Evolutionary conservation across 371 early-diverging fungal species (phyloP).

Genomic region (Coemansia sp.): DNA sequence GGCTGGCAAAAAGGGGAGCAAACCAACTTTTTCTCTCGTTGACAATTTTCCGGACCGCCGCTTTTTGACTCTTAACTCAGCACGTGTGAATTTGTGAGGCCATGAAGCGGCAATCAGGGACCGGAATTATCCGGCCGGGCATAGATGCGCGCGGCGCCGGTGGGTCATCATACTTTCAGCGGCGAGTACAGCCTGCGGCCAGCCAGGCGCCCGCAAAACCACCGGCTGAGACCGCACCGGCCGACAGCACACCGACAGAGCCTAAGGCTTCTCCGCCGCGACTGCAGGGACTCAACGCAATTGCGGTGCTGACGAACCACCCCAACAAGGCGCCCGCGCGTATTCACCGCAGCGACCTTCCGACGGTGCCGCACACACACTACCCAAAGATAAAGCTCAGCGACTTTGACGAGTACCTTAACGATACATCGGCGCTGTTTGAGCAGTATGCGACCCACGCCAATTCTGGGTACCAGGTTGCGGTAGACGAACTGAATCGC

Average conservation of each 20-base stretch:
- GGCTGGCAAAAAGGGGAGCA: background rate
- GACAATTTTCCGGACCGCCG: background rate
- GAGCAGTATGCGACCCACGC: slow-evolving; percentile 63
- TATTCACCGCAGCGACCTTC: slow-evolving; percentile 60
- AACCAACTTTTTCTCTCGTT: background rate
- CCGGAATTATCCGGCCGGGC: slow-evolving; percentile 39
- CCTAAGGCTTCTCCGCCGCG: background rate
- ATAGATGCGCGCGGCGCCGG: slow-evolving; percentile 25
- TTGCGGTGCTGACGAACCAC: slow-evolving; percentile 49
- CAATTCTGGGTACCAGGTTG: slow-evolving; percentile 44
- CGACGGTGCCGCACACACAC: slow-evolving; percentile 65
- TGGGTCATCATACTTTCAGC: slow-evolving; percentile 48
- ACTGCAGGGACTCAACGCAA: slow-evolving; percentile 44
- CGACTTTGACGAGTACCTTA: slow-evolving; percentile 70
- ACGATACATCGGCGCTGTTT: slow-evolving; percentile 60
- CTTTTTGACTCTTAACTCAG: background rate
- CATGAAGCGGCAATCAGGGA: slow-evolving; percentile 48
- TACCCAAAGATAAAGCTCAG: slow-evolving; percentile 61
- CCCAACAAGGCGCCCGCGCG: slow-evolving; percentile 46
- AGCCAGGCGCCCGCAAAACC: background rate
- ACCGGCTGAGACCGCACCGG: background rate
- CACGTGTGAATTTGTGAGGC: background rate
- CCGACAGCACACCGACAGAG: background rate
- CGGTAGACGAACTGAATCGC: slow-evolving; percentile 59
- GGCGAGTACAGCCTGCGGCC: slow-evolving; percentile 35